Percentiles rank a stretch among this genome's conserved stretches.
Evolutionary conservation across 306 rosid species (phyloP).

Genomic region (Quercus variabilis): DNA sequence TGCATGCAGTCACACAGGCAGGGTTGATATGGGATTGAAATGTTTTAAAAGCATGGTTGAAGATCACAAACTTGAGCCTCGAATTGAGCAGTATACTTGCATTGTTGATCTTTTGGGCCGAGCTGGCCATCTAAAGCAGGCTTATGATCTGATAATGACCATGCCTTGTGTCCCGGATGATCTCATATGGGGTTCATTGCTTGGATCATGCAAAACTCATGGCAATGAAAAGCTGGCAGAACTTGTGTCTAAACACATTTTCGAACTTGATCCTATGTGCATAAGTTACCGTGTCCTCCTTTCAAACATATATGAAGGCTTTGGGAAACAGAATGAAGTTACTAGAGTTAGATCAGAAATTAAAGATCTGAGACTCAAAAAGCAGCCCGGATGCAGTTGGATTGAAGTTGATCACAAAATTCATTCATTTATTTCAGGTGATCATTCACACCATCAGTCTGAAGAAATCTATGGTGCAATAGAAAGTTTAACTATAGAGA

Average conservation of each 20-base stretch:
- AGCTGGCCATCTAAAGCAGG: constrained; percentile 34
- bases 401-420: constrained; percentile 31
- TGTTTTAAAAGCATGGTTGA: constrained; percentile 27
- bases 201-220: constrained; percentile 39
- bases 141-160: constrained; percentile 34
- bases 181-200: constrained; percentile 44
- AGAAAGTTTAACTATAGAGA: constrained; percentile 24
- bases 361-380: constrained; percentile 31
- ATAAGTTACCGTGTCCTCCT: constrained; percentile 41
- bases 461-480: constrained; percentile 29
- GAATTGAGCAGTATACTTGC: constrained; percentile 39
- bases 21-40: constrained; percentile 29
- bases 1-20: constrained; percentile 40
- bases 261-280: constrained; percentile 27
- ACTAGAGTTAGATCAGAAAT: constrained; percentile 27
- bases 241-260: constrained; percentile 28
- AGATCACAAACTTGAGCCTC: constrained; percentile 30
- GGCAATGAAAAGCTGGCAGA: constrained; percentile 34
- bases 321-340: constrained; percentile 32
- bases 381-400: constrained; percentile 43
- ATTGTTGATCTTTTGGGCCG: constrained; percentile 47
- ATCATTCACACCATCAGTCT: constrained; percentile 24
- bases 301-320: constrained; percentile 37
- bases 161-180: constrained; percentile 34
- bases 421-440: constrained; percentile 25